Base-by-base conservation (phyloP, 2,329 filamentous ascomycete species). In the Cladosporium phlei region DNA sequence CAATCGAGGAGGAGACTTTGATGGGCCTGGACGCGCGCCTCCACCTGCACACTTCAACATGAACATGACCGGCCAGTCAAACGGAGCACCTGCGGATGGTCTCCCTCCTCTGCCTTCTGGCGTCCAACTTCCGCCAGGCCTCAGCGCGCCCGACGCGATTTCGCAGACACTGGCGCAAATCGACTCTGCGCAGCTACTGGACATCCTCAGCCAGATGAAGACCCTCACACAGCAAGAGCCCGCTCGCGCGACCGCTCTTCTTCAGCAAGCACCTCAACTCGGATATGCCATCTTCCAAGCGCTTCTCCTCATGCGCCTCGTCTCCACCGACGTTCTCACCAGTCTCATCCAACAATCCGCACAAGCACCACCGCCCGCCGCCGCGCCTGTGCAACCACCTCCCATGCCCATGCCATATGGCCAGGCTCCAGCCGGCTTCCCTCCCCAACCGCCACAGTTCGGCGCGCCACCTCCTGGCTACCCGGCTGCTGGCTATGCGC, bases 221-320 rank as follows among this genome's bases (percentile, higher is more conserved):
- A 80, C 83, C 3, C 75, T 97, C 10, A 88, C 88, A n/a, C 80
- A 82, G 40, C 80, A 77, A 19, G 89, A 97, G 58, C 89, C 91
- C 2, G 76, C 78, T 16, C 86, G 88, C 62, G 90, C 90, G 3
- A 89, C 85, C 0, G 88, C 95, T 61, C 80, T 97, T 30, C 79
- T 98, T 32, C 78, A 85, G 52, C 85, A 91, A 70, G 89, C 90
- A 1, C 93, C 93, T 0, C 93, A 98, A 69, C 81, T 98, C 34
- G 82, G 88, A 4, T 97, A 95, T 60, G 93, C 93, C 48, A 85
- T 97, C 55, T 97, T 97, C 70, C 91, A 97, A 69, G 86, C 90
- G 19, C 78, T 97, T 8, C 79, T 97, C 2, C 80, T 96, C 28
- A 93, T 97, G 80, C 88, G 89, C 35, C 81, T 97, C 8, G 88